These are phyloP conservation scores for Strobilomyces echinocephalus DNA, from an alignment of 768 basidiomycete genomes.

Conservation along the genomic window DNA sequence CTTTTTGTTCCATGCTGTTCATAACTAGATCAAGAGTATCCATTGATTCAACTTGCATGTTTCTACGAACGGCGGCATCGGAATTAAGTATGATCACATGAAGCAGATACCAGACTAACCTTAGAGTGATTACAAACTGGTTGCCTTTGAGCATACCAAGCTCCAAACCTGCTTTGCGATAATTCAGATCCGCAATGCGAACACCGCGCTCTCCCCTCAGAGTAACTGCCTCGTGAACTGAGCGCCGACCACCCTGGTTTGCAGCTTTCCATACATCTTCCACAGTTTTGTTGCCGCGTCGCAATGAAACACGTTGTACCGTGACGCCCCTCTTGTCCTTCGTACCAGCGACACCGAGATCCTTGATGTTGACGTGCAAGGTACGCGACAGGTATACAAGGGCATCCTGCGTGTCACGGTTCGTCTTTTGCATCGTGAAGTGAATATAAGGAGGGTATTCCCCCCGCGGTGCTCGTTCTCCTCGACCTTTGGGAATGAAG, in stretches of 20 bases:
- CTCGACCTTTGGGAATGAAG: constrained; percentile 20
- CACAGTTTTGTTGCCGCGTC: constrained; percentile 69
- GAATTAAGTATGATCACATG: constrained; percentile 13
- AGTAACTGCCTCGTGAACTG: constrained; percentile 51
- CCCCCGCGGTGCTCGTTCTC: constrained; percentile 51
- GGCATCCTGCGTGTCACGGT: constrained; percentile 95
- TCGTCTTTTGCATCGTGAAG: constrained; percentile 95
- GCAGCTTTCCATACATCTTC: constrained; percentile 81
- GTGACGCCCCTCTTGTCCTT: constrained; percentile 99
- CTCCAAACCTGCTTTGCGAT: constrained; percentile 77
- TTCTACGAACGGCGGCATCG: constrained; percentile 43
- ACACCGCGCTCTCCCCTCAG: constrained; percentile 87
- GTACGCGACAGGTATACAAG: constrained; percentile 73
- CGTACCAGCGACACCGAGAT: constrained; percentile 88
- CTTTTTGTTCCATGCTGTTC: constrained; percentile 70
- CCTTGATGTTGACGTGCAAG: constrained; percentile 72
- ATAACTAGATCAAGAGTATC: constrained; percentile 73
- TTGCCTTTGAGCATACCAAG: constrained; percentile 97
- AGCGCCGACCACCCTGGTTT: constrained; percentile 62
- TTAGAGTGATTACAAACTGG: constrained; percentile 87
- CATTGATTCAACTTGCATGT: constrained; percentile 72
- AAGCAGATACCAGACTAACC: constrained; percentile 41
- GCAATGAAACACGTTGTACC: constrained; percentile 82
- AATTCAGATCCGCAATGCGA: constrained; percentile 82
- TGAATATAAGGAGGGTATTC: constrained; percentile 86